Percentiles rank a stretch among this genome's conserved stretches.
phyloP scores from a whole-genome alignment of 148 eudicot species.

The Rhododendron molle region DNA sequence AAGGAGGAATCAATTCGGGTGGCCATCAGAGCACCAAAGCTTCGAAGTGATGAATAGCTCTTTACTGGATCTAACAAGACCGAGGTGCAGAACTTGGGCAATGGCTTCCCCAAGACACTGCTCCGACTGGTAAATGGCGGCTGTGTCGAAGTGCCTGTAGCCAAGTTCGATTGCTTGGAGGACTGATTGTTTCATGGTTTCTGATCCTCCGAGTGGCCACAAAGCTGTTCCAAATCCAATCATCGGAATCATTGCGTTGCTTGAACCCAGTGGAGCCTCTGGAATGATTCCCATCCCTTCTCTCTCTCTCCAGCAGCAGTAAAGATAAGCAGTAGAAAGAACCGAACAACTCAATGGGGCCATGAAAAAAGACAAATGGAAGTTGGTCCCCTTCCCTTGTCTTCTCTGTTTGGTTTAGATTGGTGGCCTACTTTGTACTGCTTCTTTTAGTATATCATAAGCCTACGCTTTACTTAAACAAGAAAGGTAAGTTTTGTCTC shows the following conservation, averaged over 20 bases:
- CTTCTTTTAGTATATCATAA: too few species aligned
- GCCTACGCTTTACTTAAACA: too few species aligned
- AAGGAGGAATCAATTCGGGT: conserved; percentile 12
- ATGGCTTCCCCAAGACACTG: conserved; percentile 20
- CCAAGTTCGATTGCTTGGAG: conserved; percentile 13
- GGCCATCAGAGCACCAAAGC: conserved; percentile 18
- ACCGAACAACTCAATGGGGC: too few species aligned
- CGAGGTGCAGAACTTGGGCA: conserved; percentile 9
- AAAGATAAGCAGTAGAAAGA: background rate
- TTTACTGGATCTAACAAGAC: too few species aligned
- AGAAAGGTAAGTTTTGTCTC: too few species aligned
- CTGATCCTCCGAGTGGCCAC: conserved; percentile 3
- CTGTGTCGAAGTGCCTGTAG: conserved; percentile 24
- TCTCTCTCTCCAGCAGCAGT: background rate
- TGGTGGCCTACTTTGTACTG: too few species aligned
- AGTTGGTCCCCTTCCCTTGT: too few species aligned
- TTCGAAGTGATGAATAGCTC: conserved; percentile 6
- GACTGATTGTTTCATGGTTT: conserved; percentile 9
- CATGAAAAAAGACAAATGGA: too few species aligned
- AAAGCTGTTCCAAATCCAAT: conserved; percentile 15
- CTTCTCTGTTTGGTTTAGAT: too few species aligned
- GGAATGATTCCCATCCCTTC: background rate
- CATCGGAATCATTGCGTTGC: background rate
- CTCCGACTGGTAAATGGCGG: conserved; percentile 14
- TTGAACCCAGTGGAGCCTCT: background rate